Evolutionary conservation across 371 early-diverging fungal species (phyloP), one percentile per base, ranked within the genome.

Genomic region (Circinella minor): DNA sequence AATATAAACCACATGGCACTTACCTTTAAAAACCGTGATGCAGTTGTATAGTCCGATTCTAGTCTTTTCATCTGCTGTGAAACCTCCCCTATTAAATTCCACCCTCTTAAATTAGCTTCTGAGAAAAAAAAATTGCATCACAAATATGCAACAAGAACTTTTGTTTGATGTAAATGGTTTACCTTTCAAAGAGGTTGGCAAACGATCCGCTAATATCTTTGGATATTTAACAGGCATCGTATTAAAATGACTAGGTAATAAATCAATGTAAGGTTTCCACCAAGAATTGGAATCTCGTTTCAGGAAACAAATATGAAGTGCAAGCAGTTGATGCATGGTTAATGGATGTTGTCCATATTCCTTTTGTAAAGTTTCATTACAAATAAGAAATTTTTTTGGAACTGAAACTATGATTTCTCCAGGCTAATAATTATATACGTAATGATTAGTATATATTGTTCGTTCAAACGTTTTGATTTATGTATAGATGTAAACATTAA

Each of bases 161-260:
- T 27, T 27, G 27, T 27, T 27, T 27, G 6, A 54, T 54, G 54
- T n/a, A 4, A 14, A 39, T 9, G n/a, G 55, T 66, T 13, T 70
- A 82, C 82, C 80, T 73, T 74, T 73, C 6, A 83, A 74, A 51
- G 79, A 77, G 49, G 55, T 60, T 5, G 89, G 87, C 10, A 89
- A 63, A 39, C 84, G 80, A 18, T 76, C 75, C 3, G 73, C 64
- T 1, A 84, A 68, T 4, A 70, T 71, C 15, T 68, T 54, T 1
- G 86, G 81, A 71, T 84, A 89, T 74, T 81, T 77, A 60, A 87
- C 86, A 36, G 89, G 87, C 84, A 89, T 85, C 8, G 89, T 89
- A 67, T 86, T 77, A 66, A 89, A 89, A 70, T 86, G 86, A 13
- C 77, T 79, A 18, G 89, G 89, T 20, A 89, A 67, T 51, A 89